Percentiles rank a stretch among this genome's conserved stretches.
Conservation (phyloP, 2,329 filamentous ascomycete species). For the Bipolaris sorokiniana region DNA sequence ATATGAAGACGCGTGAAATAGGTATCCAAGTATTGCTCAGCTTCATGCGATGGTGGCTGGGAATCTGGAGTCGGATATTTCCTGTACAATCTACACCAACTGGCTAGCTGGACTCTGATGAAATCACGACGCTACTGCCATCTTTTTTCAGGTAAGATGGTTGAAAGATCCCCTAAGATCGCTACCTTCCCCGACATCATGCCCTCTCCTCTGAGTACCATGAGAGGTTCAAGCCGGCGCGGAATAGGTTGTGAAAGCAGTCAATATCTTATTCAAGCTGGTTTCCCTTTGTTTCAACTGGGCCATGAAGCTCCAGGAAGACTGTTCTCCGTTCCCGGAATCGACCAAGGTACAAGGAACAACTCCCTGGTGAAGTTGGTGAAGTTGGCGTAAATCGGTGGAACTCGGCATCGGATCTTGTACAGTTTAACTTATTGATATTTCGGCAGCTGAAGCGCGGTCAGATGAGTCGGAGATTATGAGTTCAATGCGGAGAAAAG, state of each 20-base stretch:
- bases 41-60: not conserved
- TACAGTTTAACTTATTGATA: constrained; percentile 20
- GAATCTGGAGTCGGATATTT: not conserved
- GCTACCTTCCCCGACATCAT: not conserved
- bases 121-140: not conserved
- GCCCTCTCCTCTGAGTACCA: not conserved
- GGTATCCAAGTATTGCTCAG: not conserved
- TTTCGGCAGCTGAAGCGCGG: constrained; percentile 9
- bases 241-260: not conserved
- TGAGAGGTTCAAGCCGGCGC: not conserved
- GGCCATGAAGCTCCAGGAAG: not conserved
- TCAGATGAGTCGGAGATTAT: not conserved
- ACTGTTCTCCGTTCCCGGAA: not conserved
- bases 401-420: constrained; percentile 14
- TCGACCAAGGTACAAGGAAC: not conserved
- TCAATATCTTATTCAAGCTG: not conserved
- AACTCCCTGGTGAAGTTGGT: not conserved
- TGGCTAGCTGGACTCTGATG: not conserved
- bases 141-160: not conserved
- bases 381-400: not conserved
- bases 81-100: not conserved
- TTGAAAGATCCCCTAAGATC: not conserved
- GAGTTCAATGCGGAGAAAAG: not conserved
- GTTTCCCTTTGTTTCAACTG: not conserved
- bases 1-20: not conserved